Percentiles rank a stretch among this genome's conserved stretches.
These are phyloP conservation scores for Trichophyton benhamiae DNA, from an alignment of 2,329 filamentous ascomycete genomes.

Conservation along the genomic window DNA sequence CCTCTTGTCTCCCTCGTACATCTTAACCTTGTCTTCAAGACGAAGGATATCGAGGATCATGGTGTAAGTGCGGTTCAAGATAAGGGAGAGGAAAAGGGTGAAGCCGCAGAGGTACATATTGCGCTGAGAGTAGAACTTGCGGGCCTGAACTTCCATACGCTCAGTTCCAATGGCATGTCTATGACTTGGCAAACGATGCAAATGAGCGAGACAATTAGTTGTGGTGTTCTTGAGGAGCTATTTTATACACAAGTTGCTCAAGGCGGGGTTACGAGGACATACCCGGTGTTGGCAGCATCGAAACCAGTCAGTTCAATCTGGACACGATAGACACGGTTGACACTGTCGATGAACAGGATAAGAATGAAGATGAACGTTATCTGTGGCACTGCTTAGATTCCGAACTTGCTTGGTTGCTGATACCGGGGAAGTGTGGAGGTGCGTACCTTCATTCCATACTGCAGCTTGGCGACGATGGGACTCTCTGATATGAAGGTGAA, in stretches of 20 bases:
- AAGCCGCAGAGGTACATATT: constrained; percentile 99
- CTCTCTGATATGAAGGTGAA: constrained; percentile 95
- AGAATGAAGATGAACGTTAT: constrained; percentile 99
- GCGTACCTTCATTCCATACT: constrained; percentile 81
- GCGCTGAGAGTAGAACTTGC: constrained; percentile 99
- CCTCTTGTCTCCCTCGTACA: constrained; percentile 56
- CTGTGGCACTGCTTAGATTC: constrained; percentile 25
- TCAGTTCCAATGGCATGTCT: constrained; percentile 74
- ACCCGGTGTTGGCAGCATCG: constrained; percentile 41
- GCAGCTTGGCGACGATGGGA: constrained; percentile 72
- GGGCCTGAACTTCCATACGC: constrained; percentile 94
- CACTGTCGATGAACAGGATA: constrained; percentile 94
- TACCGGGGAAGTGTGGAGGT: not conserved
- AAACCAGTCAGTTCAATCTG: constrained; percentile 73
- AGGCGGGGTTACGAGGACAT: constrained; percentile 22
- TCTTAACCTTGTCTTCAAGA: constrained; percentile 83
- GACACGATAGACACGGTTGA: constrained; percentile 91
- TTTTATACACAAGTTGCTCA: not conserved
- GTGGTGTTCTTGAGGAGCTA: not conserved
- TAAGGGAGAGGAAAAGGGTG: constrained; percentile 95
- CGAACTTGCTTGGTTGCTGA: not conserved
- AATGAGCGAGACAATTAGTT: constrained; percentile 12
- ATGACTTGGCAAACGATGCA: constrained; percentile 15
- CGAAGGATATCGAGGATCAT: constrained; percentile 89
- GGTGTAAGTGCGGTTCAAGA: constrained; percentile 93